phyloP scores from a whole-genome alignment of 306 rosid species.

The Glycyrrhiza uralensis region DNA sequence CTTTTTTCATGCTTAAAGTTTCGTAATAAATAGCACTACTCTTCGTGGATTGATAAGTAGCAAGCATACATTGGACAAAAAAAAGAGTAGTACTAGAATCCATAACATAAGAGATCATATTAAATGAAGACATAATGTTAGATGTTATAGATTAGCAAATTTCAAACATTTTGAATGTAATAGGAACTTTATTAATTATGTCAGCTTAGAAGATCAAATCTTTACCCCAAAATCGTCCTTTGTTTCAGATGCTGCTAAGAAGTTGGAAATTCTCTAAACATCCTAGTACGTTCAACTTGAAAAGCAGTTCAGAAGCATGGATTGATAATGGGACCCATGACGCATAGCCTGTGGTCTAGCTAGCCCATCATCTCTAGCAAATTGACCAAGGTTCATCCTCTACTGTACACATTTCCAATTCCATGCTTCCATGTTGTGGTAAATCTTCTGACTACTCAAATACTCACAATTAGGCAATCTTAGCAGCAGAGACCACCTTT shows the following conservation, averaged over 20 bases:
- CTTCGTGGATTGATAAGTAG: too few species aligned
- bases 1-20: too few species aligned
- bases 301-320: background rate
- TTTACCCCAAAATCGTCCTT: slow-evolving; percentile 19
- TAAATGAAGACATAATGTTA: background rate
- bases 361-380: background rate
- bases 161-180: too few species aligned
- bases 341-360: background rate
- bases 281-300: background rate
- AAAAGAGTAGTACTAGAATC: too few species aligned
- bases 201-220: too few species aligned
- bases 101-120: background rate
- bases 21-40: too few species aligned
- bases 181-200: too few species aligned
- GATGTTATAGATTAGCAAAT: background rate
- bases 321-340: background rate
- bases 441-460: background rate
- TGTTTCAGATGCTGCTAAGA: slow-evolving; percentile 30
- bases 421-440: background rate
- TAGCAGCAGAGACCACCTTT: background rate
- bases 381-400: background rate
- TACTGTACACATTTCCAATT: background rate
- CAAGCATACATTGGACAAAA: too few species aligned
- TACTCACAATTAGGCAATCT: background rate
- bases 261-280: slow-evolving; percentile 24